These are phyloP conservation scores for Amphirosellinia nigrospora DNA, from an alignment of 495 filamentous ascomycete genomes.

Conservation along the genomic window DNA sequence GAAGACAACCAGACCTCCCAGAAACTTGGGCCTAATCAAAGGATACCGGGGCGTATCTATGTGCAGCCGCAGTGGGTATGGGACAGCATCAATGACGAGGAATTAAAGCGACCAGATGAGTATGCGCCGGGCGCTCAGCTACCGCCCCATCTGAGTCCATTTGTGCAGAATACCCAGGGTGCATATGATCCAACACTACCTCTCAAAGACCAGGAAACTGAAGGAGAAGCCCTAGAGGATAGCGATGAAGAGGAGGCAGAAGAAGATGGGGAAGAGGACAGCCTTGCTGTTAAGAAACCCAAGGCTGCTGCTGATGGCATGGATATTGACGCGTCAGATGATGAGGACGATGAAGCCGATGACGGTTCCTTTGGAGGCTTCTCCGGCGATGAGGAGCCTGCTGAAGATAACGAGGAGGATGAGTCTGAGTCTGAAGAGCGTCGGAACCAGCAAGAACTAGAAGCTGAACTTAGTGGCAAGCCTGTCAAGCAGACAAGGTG, in stretches of 20 bases:
- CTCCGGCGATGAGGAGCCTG: constrained; percentile 46
- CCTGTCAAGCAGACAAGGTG: constrained; percentile 48
- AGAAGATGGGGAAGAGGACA: constrained; percentile 46
- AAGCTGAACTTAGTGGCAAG: constrained; percentile 78
- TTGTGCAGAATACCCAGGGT: constrained; percentile 84
- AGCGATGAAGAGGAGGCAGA: constrained; percentile 60
- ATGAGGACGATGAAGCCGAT: constrained; percentile 43
- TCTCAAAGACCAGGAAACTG: constrained; percentile 80
- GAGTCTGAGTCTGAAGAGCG: constrained; percentile 54
- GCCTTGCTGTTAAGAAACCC: constrained; percentile 49
- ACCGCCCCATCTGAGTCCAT: constrained; percentile 94
- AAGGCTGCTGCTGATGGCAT: constrained; percentile 48
- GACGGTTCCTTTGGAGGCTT: constrained; percentile 50
- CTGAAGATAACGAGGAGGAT: constrained; percentile 52
- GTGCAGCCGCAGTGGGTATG: constrained; percentile 98
- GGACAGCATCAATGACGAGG: constrained; percentile 91
- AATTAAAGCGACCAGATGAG: constrained; percentile 82
- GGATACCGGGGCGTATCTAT: constrained; percentile 88
- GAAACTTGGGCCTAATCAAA: constrained; percentile 60
- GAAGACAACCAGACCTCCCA: constrained; percentile 63
- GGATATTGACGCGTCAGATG: constrained; percentile 54
- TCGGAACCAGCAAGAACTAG: constrained; percentile 81
- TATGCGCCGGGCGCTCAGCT: constrained; percentile 89
- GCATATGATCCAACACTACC: constrained; percentile 87
- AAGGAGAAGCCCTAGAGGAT: constrained; percentile 74